These are phyloP conservation scores for Emergomyces orientalis DNA, from an alignment of 2,329 filamentous ascomycete species.

Conservation along the genomic window DNA sequence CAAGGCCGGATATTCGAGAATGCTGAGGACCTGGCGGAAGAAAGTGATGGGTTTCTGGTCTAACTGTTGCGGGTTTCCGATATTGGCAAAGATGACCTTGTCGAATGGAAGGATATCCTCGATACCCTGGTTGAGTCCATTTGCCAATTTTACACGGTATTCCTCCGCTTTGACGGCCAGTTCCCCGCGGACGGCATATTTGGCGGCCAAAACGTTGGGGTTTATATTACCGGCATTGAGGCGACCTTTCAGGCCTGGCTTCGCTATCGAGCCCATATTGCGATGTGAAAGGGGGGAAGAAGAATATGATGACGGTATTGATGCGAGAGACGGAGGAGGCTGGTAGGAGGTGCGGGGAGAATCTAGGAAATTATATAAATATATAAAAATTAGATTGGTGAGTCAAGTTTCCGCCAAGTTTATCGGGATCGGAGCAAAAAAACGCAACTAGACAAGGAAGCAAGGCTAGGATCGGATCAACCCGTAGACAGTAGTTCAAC, in stretches of 20 bases:
- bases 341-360: not conserved
- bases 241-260: conserved; percentile 26
- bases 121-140: conserved; percentile 17
- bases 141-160: conserved; percentile 62
- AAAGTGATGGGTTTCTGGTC: conserved; percentile 99
- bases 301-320: not conserved
- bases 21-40: conserved; percentile 90
- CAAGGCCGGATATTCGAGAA: conserved; percentile 81
- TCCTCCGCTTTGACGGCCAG: conserved; percentile 88
- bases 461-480: not conserved
- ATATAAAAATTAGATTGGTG: not conserved
- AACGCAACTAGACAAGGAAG: not conserved
- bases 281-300: not conserved
- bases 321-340: not conserved
- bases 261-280: conserved; percentile 14
- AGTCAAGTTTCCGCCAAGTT: conserved; percentile 2
- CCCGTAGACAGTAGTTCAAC: not conserved
- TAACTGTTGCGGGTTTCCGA: conserved; percentile 96
- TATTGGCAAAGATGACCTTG: conserved; percentile 91
- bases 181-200: conserved; percentile 95
- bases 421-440: too few relatives aligned
- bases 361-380: not conserved
- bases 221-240: conserved; percentile 86
- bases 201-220: conserved; percentile 70
- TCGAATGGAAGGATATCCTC: conserved; percentile 60